Base-by-base conservation (phyloP, 176 grass and related monocot genomes). In the Musa schizocarpa region DNA sequence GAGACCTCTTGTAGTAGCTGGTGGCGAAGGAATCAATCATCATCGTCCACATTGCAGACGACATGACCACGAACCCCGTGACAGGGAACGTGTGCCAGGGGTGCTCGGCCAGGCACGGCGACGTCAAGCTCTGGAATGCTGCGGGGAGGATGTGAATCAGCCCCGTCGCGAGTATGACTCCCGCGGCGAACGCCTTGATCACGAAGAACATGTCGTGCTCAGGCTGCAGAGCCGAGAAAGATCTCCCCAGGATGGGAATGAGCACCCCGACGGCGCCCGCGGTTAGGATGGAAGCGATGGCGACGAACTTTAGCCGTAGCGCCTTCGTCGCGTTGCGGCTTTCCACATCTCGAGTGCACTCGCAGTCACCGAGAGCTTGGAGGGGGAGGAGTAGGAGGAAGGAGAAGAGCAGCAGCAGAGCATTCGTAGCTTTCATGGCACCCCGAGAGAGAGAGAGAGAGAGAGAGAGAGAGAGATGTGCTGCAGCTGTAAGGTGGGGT, bases 301-400 rank as follows among this genome's bases (percentile, higher is more conserved):
- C 88, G 8, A 88, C 16, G 25, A 91, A 21, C 84, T 96, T 96
- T 1, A 96, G 88, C 53, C 81, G 81, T 69, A 81, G 76, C 53
- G 92, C 87, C 48, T 86, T 81, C 8, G 79, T 20, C 71, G 77
- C 83, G 77, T 91, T 80, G 53, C 19, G 54, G 34, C 34, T 43
- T 43, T 43, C 34, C 34, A 43, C 34, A 43, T 43, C 34, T 43
- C 34, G 34, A 43, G 4, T 43, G 34, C 34, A 43, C 34, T 43
- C 34, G 34, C 34, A 43, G 34, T 6, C 34, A 6, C 34, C 34
- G 34, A 43, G 34, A 43, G 34, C 34, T 43, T 43, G 34, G 34
- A 6, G 34, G 34, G 4, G 4, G 34, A 43, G 34, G 4, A 43
- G 34, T 4, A 43, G 34, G 34, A 43, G 4, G 34, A 5, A 43